Evolutionary conservation across 2,329 filamentous ascomycete species (phyloP), one percentile per base, ranked within the genome.

Genomic region (Sporothrix humicola): DNA sequence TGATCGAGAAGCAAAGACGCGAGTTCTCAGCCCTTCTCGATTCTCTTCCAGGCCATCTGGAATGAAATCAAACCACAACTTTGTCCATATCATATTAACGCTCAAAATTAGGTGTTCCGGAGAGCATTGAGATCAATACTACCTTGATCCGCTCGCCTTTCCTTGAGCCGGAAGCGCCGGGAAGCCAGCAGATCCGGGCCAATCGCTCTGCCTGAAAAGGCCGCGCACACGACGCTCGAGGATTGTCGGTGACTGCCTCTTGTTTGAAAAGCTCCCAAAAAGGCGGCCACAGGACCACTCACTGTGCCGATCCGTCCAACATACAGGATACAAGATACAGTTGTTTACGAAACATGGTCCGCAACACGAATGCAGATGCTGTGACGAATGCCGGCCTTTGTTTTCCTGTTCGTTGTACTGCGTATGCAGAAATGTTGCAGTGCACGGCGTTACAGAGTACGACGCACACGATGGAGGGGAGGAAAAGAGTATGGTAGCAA

Each of bases 171-270:
- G 46, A 68, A 12, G 46, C 23, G 13, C 65, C 46, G 44, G 44
- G 13, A n/a, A 15, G 7, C 7, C 65, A 20, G 13, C 31, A 86
- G n/a, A 59, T 23, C 37, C 68, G 13, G 66, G 15, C 8, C 20
- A 37, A 15, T 46, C 26, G 52, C 37, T 66, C 61, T 12, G 61
- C 61, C 48, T 66, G 42, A 66, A 7, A 37, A 37, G 31, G 31
- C 31, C 31, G 31, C 4, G 7, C 31, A 7, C 7, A 6, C 31
- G 31, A 37, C 31, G 31, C 31, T 37, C 31, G 31, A 37, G 31
- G 31, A 37, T 37, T 37, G 31, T 37, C 4, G 31, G 31, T 37
- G 31, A 37, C 31, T 37, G 31, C 7, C 31, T 37, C 7, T 37
- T 5, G 31, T 37, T 37, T 37, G 31, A 56, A 23, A 56, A n/a